These are phyloP conservation scores for Nigrospora osmanthi DNA, from an alignment of 2,329 filamentous ascomycete species.

Conservation along the genomic window DNA sequence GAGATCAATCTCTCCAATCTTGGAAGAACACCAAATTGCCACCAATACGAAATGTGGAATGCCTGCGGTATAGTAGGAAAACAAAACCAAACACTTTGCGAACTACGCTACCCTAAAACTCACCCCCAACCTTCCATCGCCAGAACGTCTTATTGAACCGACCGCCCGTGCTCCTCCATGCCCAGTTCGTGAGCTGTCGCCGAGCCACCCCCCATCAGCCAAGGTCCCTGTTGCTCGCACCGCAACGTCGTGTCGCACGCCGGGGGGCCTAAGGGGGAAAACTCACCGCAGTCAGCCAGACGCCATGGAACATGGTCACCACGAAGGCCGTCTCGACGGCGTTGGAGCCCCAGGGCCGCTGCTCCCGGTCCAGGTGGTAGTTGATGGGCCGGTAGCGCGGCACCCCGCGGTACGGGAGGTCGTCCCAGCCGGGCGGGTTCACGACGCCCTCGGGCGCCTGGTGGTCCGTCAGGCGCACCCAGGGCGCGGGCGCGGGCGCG, in stretches of 20 bases:
- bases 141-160: conserved; percentile 12
- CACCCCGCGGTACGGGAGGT: conserved; percentile 14
- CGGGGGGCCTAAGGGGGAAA: neutral
- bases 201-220: neutral
- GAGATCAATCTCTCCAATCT: no score
- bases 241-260: no score
- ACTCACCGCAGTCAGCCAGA: conserved; percentile 18
- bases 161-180: conserved; percentile 15
- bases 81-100: no score
- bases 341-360: conserved; percentile 16
- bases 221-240: neutral
- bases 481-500: conserved; percentile 3
- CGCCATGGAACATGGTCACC: conserved; percentile 17
- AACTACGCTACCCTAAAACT: conserved; percentile 6
- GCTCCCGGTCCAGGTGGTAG: conserved; percentile 10
- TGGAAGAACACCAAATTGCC: no score
- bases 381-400: conserved; percentile 19
- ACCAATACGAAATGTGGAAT: no score
- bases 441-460: conserved; percentile 5
- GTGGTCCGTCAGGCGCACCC: conserved; percentile 12
- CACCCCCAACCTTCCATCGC: conserved; percentile 14
- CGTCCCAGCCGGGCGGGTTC: conserved; percentile 16
- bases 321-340: conserved; percentile 14
- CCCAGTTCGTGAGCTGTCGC: conserved; percentile 9
- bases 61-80: no score